Conservation (phyloP, 805 yeast species). For the Candida broadrunensis region DNA sequence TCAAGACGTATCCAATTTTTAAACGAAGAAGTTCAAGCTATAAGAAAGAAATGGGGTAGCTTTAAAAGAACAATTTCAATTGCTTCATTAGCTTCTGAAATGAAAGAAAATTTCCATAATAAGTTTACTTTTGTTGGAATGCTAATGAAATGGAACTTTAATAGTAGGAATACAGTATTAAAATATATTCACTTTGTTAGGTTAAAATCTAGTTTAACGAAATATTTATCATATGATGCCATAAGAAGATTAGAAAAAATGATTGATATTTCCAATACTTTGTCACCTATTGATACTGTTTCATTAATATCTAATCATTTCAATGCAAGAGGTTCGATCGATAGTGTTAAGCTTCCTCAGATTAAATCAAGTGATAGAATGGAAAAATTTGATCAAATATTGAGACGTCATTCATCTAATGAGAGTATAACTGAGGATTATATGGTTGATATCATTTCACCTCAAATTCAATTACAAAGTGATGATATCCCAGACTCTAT, state of each 20-base stretch:
- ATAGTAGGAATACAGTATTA: slow-evolving; percentile 29
- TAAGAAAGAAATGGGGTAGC: slow-evolving; percentile 1
- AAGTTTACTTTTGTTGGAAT: slow-evolving; percentile 35
- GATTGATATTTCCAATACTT: slow-evolving; percentile 13
- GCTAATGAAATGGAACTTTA: slow-evolving; percentile 41
- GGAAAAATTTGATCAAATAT: slow-evolving; percentile 29
- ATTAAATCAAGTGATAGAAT: slow-evolving; percentile 17
- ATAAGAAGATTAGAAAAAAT: slow-evolving; percentile 31
- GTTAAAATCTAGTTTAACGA: slow-evolving; percentile 19
- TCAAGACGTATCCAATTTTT: slow-evolving; percentile 17
- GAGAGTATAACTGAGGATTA: slow-evolving; percentile 37
- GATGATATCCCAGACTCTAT: slow-evolving; percentile 48
- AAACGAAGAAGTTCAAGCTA: slow-evolving; percentile 12
- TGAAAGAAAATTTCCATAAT: slow-evolving; percentile 27
- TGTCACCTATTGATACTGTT: background rate
- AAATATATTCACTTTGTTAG: slow-evolving; percentile 38
- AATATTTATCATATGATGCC: slow-evolving; percentile 33
- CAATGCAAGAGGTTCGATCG: background rate
- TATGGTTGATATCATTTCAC: slow-evolving; percentile 36
- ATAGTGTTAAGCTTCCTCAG: background rate
- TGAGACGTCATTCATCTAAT: slow-evolving; percentile 17
- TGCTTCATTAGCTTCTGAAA: slow-evolving; percentile 2
- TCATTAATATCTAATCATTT: background rate
- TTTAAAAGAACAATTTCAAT: background rate
- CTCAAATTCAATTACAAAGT: slow-evolving; percentile 43